Evolutionary conservation across 2,329 filamentous ascomycete genomes (phyloP), one percentile per base, ranked within the genome.

Genomic region (Penicillium occitanis): DNA sequence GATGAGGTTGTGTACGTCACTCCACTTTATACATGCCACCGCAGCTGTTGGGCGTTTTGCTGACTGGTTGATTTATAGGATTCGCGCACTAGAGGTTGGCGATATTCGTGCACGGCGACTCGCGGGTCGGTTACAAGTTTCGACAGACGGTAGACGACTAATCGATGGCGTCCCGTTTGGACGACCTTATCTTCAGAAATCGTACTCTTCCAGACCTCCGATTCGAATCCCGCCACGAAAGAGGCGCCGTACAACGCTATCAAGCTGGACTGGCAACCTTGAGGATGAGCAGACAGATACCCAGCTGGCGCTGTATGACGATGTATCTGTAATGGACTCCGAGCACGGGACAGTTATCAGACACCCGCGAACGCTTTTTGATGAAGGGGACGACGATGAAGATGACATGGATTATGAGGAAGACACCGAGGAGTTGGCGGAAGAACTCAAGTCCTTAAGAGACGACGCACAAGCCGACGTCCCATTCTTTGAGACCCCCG

Each of bases 91-190:
- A 44, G 84, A 90, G 64, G 88, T 86, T 28, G 86, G 89, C 51
- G 94, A 98, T 75, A 78, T 95, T 8, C 87, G 88, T 72, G 85
- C 88, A 58, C 85, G 93, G 70, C 87, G 87, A 63, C 79, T 96
- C 11, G 89, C 87, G 66, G 93, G 94, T 30, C 87, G 94, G 58
- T 83, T 90, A 69, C 93, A 97, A 76, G 96, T 97, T 63, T 88
- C 90, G 0, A 73, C 81, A 1, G 90, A 92, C 75, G 93, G 94
- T 3, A 89, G 85, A 70, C 93, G 93, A 74, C 83, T 97, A 5
- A 85, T 95, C 11, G 94, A 98, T 75, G 93, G 94, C 3, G 83
- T 97, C 22, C 86, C 92, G 0, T 97, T 94, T 75, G 93, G 94
- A 2, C 86, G 90, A 67, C 88, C 90, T 0, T 88, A 88, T 73